A percentile compares a stretch with the other conserved stretches of the same genome.
phyloP scores from a whole-genome alignment of 164 flowering plant species.

The Echeveria elegans region DNA sequence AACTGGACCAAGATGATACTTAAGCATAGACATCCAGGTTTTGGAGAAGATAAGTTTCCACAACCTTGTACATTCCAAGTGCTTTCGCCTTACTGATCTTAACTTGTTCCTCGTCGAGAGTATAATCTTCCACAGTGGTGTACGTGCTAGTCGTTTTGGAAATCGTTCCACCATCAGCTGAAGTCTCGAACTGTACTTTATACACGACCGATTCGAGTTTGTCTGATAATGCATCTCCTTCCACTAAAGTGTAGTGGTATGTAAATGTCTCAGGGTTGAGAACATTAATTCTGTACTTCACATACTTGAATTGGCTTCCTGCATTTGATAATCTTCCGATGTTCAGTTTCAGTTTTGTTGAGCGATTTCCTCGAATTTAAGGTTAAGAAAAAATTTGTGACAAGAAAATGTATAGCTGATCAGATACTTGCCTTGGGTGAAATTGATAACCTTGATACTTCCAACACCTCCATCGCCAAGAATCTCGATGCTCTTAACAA shows the following conservation, averaged over 20 bases:
- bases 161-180: not conserved
- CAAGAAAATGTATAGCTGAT: too few relatives aligned
- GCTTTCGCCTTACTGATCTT: not conserved
- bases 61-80: constrained; percentile 2
- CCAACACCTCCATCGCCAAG: constrained; percentile 2
- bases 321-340: too few relatives aligned
- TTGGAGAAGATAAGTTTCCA: not conserved
- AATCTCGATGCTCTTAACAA: not conserved
- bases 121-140: not conserved
- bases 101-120: not conserved
- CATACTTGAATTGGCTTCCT: not conserved
- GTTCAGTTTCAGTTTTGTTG: too few relatives aligned
- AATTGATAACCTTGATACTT: not conserved
- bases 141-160: not conserved
- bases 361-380: too few relatives aligned
- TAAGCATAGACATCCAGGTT: constrained; percentile 3
- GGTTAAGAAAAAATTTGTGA: not conserved
- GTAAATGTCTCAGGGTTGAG: not conserved
- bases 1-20: not conserved
- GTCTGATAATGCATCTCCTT: not conserved
- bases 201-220: not conserved
- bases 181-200: not conserved
- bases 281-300: not conserved
- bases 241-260: not conserved
- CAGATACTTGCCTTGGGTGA: not conserved